A percentile compares a stretch with the other conserved stretches of the same genome.
phyloP scores from a whole-genome alignment of 169 alveolate species.

The Eimeria sp. region DNA sequence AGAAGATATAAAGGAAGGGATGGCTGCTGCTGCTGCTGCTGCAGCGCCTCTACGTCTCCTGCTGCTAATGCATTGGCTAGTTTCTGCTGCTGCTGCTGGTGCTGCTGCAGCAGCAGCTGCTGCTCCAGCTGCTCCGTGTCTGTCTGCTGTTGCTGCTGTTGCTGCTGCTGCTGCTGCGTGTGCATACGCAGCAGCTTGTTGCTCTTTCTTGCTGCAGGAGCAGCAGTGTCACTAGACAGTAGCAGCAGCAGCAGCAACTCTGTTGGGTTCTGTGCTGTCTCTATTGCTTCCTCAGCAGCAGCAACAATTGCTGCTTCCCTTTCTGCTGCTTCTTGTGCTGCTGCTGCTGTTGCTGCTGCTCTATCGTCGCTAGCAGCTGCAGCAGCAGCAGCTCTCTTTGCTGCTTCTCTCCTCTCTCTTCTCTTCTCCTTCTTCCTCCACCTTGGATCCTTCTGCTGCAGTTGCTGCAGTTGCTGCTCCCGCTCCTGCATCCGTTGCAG shows the following conservation, averaged over 20 bases:
- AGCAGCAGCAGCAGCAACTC: constrained; percentile 57
- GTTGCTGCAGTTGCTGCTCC: neutral
- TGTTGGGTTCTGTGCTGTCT: neutral
- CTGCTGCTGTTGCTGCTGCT: constrained; percentile 27
- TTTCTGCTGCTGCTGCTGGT: no score
- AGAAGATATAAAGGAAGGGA: no score
- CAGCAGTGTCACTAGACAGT: no score
- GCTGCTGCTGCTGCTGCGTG: no score
- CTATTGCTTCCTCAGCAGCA: neutral
- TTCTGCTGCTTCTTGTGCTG: neutral
- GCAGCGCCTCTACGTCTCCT: no score
- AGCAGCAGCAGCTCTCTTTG: constrained; percentile 20
- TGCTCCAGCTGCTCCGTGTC: no score
- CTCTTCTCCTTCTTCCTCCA: neutral
- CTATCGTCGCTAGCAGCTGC: neutral
- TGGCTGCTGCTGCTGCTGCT: no score
- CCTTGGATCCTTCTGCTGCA: neutral
- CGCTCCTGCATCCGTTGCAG: neutral
- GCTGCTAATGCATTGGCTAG: no score
- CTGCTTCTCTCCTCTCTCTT: neutral
- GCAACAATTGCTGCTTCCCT: neutral
- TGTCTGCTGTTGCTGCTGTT: no score
- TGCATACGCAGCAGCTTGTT: no score
- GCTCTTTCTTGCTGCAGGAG: no score
- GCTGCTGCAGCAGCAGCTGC: no score